A percentile compares a stretch with the other conserved stretches of the same genome.
These are phyloP conservation scores for Dacryopinax spathularia DNA, from an alignment of 768 basidiomycete genomes.

Conservation along the genomic window DNA sequence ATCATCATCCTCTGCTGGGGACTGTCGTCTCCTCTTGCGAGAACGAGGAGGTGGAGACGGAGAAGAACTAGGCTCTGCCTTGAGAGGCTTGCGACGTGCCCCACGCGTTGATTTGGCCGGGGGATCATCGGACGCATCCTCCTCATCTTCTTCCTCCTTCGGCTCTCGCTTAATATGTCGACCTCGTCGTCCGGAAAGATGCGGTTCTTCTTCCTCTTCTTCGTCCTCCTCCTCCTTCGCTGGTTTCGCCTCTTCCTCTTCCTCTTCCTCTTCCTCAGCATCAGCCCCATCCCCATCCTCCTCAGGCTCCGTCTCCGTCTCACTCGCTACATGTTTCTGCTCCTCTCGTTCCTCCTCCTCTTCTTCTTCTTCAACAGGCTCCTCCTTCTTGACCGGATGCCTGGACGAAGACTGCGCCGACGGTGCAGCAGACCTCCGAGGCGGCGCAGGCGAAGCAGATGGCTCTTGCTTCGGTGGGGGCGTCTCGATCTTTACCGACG, in stretches of 20 bases:
- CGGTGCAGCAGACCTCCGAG: too few species aligned
- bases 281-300: not conserved
- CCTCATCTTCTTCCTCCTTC: not conserved
- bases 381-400: not conserved
- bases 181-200: not conserved
- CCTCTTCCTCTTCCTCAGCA: not conserved
- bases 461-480: too few species aligned
- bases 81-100: not conserved
- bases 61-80: not conserved
- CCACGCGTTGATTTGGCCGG: not conserved
- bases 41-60: not conserved
- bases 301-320: slow-evolving; percentile 1
- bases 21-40: not conserved
- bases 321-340: not conserved
- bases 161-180: too few species aligned
- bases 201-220: not conserved
- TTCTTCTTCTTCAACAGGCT: too few species aligned
- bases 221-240: not conserved
- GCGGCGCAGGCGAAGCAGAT: too few species aligned
- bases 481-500: too few species aligned
- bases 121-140: not conserved
- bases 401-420: too few species aligned
- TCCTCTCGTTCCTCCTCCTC: not conserved
- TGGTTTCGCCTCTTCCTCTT: not conserved
- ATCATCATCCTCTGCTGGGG: not conserved